Percentiles rank a stretch among this genome's conserved stretches.
phyloP scores from a whole-genome alignment of 2,329 filamentous ascomycete species.

The Alternaria triticimaculans region DNA sequence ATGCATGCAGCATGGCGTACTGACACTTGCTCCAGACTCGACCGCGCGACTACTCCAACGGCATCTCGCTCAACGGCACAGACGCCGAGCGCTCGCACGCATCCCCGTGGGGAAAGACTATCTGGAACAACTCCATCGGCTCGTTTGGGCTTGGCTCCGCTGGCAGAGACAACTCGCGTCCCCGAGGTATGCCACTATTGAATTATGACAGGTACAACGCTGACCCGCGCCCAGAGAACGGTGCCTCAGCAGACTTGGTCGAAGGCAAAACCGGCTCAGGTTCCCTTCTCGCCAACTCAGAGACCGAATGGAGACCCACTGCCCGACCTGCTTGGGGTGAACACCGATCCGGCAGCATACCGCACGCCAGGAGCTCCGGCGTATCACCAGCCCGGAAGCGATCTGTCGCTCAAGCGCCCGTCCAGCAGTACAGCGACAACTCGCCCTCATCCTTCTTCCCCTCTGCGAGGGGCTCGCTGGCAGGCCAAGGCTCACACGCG shows the following conservation, averaged over 20 bases:
- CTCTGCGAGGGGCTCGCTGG: slow-evolving; percentile 26
- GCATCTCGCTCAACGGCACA: slow-evolving; percentile 37
- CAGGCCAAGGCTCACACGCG: slow-evolving; percentile 29
- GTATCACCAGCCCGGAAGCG: slow-evolving; percentile 48
- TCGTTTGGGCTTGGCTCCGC: slow-evolving; percentile 35
- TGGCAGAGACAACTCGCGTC: slow-evolving; percentile 40
- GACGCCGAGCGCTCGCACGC: slow-evolving; percentile 40
- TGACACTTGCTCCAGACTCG: slow-evolving; percentile 29
- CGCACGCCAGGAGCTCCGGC: slow-evolving; percentile 46
- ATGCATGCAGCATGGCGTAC: background rate
- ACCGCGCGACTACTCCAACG: slow-evolving; percentile 38
- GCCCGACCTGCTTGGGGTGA: slow-evolving; percentile 67
- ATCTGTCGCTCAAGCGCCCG: slow-evolving; percentile 43
- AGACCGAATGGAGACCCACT: slow-evolving; percentile 67
- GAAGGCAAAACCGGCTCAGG: slow-evolving; percentile 71
- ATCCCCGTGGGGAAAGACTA: slow-evolving; percentile 43
- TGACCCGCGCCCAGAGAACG: slow-evolving; percentile 38
- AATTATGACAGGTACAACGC: background rate
- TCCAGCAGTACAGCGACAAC: slow-evolving; percentile 41
- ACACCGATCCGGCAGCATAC: slow-evolving; percentile 29
- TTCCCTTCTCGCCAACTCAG: slow-evolving; percentile 71
- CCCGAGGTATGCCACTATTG: slow-evolving; percentile 34
- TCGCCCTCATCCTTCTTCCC: slow-evolving; percentile 38
- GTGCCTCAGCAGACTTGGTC: slow-evolving; percentile 40
- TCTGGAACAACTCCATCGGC: slow-evolving; percentile 42